Percentiles rank a stretch among this genome's conserved stretches.
These are phyloP conservation scores for Aureobasidium sp. DNA, from an alignment of 2,329 filamentous ascomycete genomes.

Conservation along the genomic window DNA sequence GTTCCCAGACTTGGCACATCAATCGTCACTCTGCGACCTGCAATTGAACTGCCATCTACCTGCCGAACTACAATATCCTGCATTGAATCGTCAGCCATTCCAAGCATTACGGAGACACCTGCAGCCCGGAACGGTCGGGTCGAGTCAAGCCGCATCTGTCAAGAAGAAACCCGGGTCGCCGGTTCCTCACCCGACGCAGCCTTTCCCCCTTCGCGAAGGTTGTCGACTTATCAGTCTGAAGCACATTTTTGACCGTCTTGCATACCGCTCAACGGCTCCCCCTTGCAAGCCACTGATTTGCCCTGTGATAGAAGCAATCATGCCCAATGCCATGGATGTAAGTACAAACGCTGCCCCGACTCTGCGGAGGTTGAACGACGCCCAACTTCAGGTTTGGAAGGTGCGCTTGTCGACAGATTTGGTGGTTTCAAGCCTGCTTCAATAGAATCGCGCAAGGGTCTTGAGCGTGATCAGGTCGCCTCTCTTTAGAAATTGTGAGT, in stretches of 20 bases:
- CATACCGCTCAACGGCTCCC: conserved; percentile 5
- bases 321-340: conserved; percentile 13
- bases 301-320: background rate
- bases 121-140: conserved; percentile 14
- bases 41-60: background rate
- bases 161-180: conserved; percentile 8
- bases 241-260: conserved; percentile 11
- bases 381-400: conserved; percentile 3
- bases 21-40: background rate
- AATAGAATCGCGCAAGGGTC: too few relatives aligned
- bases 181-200: background rate
- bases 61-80: conserved; percentile 1
- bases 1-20: background rate
- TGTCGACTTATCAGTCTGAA: conserved; percentile 12
- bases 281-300: conserved; percentile 16
- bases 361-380: background rate
- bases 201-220: background rate
- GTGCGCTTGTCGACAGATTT: conserved; percentile 1
- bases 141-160: background rate
- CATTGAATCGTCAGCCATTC: background rate
- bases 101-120: background rate
- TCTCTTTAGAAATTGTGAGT: background rate
- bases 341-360: background rate
- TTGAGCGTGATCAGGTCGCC: background rate
- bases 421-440: background rate